Evolutionary conservation across 1,284 basidiomycete species (phyloP).

Genomic region (Apiotrichum sp.): DNA sequence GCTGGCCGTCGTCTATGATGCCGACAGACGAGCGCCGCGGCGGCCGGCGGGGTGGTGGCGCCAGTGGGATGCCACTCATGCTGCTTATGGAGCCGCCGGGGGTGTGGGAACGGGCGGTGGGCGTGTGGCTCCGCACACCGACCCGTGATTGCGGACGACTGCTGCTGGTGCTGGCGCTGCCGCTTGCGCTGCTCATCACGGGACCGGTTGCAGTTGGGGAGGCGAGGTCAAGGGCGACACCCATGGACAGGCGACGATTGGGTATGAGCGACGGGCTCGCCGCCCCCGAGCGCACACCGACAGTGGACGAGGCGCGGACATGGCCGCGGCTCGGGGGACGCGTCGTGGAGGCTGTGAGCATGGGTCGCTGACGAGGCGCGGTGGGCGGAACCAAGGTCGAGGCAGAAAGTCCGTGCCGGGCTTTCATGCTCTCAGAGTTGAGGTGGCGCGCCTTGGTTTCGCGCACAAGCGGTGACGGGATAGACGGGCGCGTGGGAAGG

Average conservation of each 20-base stretch:
- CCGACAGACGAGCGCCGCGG: slow-evolving; percentile 9
- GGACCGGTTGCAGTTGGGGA: background rate
- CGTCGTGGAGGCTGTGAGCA: background rate
- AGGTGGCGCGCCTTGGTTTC: background rate
- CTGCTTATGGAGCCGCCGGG: background rate
- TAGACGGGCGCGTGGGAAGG: slow-evolving; percentile 37
- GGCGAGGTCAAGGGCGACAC: background rate
- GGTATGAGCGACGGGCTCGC: slow-evolving; percentile 3
- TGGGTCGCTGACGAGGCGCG: background rate
- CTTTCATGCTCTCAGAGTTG: background rate
- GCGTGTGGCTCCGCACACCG: background rate
- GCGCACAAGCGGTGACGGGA: slow-evolving; percentile 39
- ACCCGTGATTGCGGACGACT: background rate
- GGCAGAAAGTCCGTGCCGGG: background rate
- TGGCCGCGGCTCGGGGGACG: slow-evolving; percentile 3
- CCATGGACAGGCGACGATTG: slow-evolving; percentile 2
- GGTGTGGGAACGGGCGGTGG: background rate
- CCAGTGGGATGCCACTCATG: background rate
- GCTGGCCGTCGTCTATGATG: slow-evolving; percentile 15
- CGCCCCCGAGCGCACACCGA: slow-evolving; percentile 2
- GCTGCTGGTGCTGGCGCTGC: background rate
- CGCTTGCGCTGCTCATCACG: too few species aligned
- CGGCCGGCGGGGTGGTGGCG: background rate
- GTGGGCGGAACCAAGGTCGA: background rate
- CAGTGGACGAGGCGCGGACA: background rate